Evolutionary conservation across 1,139 yeast species (phyloP).

Genomic region (Zygosaccharomyces pseudobailii): DNA sequence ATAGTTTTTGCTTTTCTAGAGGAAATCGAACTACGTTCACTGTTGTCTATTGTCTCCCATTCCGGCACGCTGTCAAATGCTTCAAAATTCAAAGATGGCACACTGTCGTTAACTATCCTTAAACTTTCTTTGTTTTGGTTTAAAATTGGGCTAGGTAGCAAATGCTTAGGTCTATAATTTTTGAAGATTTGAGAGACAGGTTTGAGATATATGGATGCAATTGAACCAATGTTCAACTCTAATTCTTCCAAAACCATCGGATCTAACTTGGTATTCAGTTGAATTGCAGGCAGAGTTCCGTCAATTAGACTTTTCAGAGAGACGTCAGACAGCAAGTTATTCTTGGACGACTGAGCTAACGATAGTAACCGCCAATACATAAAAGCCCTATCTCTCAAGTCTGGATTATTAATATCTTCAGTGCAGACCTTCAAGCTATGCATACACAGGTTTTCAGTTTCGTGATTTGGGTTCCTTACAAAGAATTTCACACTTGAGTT

Average conservation of each 20-base stretch:
- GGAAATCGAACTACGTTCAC: constrained; percentile 4
- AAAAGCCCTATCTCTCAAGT: constrained; percentile 77
- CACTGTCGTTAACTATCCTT: constrained; percentile 12
- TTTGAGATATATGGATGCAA: constrained; percentile 79
- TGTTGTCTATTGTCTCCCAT: constrained; percentile 13
- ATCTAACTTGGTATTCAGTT: constrained; percentile 68
- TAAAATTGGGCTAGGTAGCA: constrained; percentile 64
- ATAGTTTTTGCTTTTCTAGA: constrained; percentile 21
- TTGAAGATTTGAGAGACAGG: constrained; percentile 80
- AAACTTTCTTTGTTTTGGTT: constrained; percentile 19
- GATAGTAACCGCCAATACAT: constrained; percentile 83
- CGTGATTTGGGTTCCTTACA: constrained; percentile 50
- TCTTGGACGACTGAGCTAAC: constrained; percentile 29
- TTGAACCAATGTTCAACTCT: constrained; percentile 73
- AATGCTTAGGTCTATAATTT: constrained; percentile 48
- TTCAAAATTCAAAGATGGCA: constrained; percentile 7
- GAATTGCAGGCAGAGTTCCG: constrained; percentile 58
- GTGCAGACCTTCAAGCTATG: constrained; percentile 65
- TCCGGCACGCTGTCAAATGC: constrained; percentile 12
- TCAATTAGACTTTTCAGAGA: constrained; percentile 48
- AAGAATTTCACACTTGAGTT: constrained; percentile 74
- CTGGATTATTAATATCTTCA: constrained; percentile 73
- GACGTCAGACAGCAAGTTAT: constrained; percentile 16
- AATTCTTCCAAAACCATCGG: constrained; percentile 70
- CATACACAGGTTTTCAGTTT: constrained; percentile 52